phyloP scores from a whole-genome alignment of 2,329 filamentous ascomycete genomes.

The Hymenoscyphus linearis region DNA sequence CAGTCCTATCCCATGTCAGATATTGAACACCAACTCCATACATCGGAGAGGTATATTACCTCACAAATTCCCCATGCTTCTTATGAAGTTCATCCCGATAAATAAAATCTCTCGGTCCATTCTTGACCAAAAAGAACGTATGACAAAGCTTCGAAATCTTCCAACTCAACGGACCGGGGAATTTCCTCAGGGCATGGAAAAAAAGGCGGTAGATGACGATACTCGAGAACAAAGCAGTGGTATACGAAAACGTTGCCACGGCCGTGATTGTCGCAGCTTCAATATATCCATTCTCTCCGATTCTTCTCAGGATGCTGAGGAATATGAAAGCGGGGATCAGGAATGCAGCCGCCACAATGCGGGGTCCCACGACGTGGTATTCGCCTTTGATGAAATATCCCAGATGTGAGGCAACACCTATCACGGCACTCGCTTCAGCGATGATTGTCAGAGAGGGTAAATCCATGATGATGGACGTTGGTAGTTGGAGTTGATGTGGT shows the following conservation, averaged over 20 bases:
- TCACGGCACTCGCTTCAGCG: background rate
- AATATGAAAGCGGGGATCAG: slow-evolving; percentile 3
- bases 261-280: slow-evolving; percentile 9
- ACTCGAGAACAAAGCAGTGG: slow-evolving; percentile 36
- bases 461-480: background rate
- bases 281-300: background rate
- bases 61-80: slow-evolving; percentile 25
- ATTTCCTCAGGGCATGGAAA: slow-evolving; percentile 32
- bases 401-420: slow-evolving; percentile 15
- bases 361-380: slow-evolving; percentile 12
- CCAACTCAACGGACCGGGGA: slow-evolving; percentile 25
- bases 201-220: slow-evolving; percentile 52
- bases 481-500: background rate
- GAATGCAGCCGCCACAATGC: slow-evolving; percentile 3
- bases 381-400: slow-evolving; percentile 25
- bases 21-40: background rate
- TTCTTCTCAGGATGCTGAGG: background rate
- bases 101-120: slow-evolving; percentile 6
- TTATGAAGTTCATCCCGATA: slow-evolving; percentile 11
- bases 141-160: slow-evolving; percentile 23
- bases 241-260: slow-evolving; percentile 7
- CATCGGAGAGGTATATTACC: background rate
- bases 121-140: slow-evolving; percentile 8
- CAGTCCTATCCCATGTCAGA: slow-evolving; percentile 6
- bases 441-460: background rate